Conservation (phyloP, 164 flowering plant genomes). For the Kalanchoe fedtschenkoi region DNA sequence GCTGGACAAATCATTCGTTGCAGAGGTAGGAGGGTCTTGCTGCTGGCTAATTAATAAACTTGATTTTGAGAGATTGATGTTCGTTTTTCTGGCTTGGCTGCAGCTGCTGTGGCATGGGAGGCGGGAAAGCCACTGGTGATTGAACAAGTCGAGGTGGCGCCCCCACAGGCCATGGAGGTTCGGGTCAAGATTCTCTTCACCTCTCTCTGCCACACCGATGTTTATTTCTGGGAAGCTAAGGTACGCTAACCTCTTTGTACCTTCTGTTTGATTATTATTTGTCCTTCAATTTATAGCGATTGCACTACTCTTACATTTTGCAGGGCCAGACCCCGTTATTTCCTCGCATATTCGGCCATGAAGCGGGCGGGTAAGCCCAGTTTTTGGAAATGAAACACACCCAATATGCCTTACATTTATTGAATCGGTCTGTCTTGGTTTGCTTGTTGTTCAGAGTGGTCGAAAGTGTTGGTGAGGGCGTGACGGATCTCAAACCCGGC, state of each 20-base stretch:
- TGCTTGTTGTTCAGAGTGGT: conserved; percentile 19
- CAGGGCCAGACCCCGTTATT: conserved; percentile 45
- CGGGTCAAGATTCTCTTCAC: conserved; percentile 37
- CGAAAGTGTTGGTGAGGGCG: conserved; percentile 63
- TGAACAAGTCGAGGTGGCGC: conserved; percentile 41
- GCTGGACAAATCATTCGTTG: conserved; percentile 28
- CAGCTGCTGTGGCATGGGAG: conserved; percentile 50
- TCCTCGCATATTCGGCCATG: conserved; percentile 49
- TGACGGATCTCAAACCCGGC: conserved; percentile 43
- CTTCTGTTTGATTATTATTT: no score
- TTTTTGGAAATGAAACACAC: background rate
- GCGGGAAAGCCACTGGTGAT: conserved; percentile 52
- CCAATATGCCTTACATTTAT: background rate
- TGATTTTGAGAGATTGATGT: background rate
- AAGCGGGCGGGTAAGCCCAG: conserved; percentile 43
- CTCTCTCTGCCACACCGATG: conserved; percentile 45
- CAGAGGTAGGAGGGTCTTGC: conserved; percentile 14
- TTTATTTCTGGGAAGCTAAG: conserved; percentile 52
- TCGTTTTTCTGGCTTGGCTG: background rate
- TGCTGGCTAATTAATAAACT: background rate
- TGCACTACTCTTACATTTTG: background rate
- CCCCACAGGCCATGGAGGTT: conserved; percentile 35
- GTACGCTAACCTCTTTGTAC: conserved; percentile 10
- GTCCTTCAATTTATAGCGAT: background rate
- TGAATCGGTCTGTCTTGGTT: background rate